These are phyloP conservation scores for Zelopaecilomyces penicillatus DNA, from an alignment of 2,329 filamentous ascomycete species.

Conservation along the genomic window DNA sequence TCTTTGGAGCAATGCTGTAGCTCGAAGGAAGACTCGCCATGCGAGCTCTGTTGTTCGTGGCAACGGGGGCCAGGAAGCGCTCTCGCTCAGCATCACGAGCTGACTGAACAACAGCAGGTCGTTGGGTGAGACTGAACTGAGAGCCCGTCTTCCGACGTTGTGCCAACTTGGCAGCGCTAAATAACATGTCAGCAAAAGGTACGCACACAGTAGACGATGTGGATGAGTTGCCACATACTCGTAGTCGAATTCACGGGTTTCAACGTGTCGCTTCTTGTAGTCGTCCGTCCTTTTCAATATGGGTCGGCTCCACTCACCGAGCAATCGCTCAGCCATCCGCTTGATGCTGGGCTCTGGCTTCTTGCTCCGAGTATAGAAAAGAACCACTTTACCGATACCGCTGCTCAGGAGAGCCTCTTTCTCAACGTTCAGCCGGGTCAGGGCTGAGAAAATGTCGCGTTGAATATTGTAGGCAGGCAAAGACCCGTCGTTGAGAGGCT, in stretches of 20 bases:
- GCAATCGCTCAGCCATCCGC: conserved; percentile 82
- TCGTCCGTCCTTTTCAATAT: conserved; percentile 91
- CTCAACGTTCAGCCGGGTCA: conserved; percentile 75
- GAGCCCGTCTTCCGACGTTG: conserved; percentile 41
- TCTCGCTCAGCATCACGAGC: conserved; percentile 47
- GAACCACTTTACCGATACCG: conserved; percentile 89
- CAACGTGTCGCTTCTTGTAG: conserved; percentile 73
- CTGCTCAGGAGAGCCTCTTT: conserved; percentile 86
- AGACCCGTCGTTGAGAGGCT: conserved; percentile 87
- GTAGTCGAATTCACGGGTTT: conserved; percentile 56
- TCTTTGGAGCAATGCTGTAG: conserved; percentile 53
- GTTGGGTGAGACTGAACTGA: conserved; percentile 43
- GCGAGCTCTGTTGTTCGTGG: conserved; percentile 47
- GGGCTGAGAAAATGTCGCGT: conserved; percentile 78
- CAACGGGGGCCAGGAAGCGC: conserved; percentile 48
- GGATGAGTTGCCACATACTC: conserved; percentile 38
- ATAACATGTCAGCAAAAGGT: conserved; percentile 5
- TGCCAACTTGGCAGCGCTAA: conserved; percentile 44
- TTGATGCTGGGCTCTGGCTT: conserved; percentile 83
- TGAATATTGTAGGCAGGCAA: conserved; percentile 96
- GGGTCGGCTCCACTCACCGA: conserved; percentile 91
- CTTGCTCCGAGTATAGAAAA: conserved; percentile 96
- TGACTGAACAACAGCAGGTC: conserved; percentile 29
- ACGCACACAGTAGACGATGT: not conserved
- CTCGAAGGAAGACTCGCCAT: conserved; percentile 45